Conservation (phyloP, 768 basidiomycete species). For the Russula sp. region DNA sequence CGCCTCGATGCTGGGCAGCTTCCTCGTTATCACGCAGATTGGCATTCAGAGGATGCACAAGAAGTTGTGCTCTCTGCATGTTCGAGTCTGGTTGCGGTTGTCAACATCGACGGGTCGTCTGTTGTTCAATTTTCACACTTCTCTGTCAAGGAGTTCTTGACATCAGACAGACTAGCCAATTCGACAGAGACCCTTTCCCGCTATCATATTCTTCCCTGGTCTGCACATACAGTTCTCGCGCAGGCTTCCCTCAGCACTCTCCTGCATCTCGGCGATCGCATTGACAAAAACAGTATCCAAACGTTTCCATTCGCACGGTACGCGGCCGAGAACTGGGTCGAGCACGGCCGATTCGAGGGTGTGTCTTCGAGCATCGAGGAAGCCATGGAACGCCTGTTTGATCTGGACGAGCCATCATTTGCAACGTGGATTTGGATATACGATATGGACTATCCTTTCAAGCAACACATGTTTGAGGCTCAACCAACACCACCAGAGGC, state of each 20-base stretch:
- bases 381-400: background rate
- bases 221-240: background rate
- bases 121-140: conserved; percentile 9
- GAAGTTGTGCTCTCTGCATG: conserved; percentile 5
- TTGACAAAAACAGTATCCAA: too few relatives aligned
- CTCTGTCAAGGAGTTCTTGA: conserved; percentile 6
- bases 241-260: too few relatives aligned
- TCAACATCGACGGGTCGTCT: background rate
- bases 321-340: conserved; percentile 5
- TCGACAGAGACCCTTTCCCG: background rate
- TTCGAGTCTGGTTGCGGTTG: background rate
- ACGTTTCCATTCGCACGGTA: too few relatives aligned
- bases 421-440: conserved; percentile 5
- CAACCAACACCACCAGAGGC: background rate
- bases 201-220: background rate
- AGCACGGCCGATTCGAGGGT: background rate
- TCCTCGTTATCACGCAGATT: background rate
- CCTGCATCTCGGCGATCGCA: too few relatives aligned
- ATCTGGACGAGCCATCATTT: background rate
- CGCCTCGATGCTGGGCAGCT: background rate
- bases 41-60: background rate
- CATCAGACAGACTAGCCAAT: background rate
- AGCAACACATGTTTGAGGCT: background rate
- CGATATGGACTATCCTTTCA: background rate
- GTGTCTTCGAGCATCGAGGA: background rate